Evolutionary conservation across 2,329 filamentous ascomycete species (phyloP).

Genomic region (Ceratocystis albifundus): DNA sequence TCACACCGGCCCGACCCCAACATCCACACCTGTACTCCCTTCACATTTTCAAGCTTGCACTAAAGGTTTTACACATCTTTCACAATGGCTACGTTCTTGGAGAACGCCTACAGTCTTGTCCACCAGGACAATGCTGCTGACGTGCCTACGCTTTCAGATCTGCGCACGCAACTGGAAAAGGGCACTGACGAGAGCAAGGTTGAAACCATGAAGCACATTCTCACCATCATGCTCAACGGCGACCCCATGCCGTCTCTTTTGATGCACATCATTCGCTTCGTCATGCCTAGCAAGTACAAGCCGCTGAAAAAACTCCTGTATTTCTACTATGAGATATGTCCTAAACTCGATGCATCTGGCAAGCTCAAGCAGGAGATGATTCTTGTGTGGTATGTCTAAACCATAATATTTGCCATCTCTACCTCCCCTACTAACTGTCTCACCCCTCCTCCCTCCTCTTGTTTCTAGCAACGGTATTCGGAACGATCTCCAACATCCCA

Average conservation of each 20-base stretch:
- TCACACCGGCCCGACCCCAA: too few species aligned
- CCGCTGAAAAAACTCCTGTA: slow-evolving; percentile 94
- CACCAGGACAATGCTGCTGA: slow-evolving; percentile 96
- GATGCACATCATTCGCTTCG: slow-evolving; percentile 99
- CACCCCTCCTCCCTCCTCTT: slow-evolving; percentile 3
- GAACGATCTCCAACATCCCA: slow-evolving; percentile 92
- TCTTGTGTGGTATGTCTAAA: slow-evolving; percentile 64
- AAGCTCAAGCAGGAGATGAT: slow-evolving; percentile 99
- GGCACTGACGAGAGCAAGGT: slow-evolving; percentile 85
- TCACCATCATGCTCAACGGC: slow-evolving; percentile 96
- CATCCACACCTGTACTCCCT: too few species aligned
- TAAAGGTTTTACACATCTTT: slow-evolving; percentile 15
- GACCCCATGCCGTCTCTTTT: slow-evolving; percentile 89
- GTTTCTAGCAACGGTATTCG: slow-evolving; percentile 78
- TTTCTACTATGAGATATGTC: slow-evolving; percentile 98
- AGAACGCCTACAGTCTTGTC: slow-evolving; percentile 91
- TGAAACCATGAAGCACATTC: slow-evolving; percentile 90
- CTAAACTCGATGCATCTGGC: slow-evolving; percentile 80
- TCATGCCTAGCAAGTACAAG: slow-evolving; percentile 98
- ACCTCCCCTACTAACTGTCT: background rate
- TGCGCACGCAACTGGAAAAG: slow-evolving; percentile 88
- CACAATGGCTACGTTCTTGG: slow-evolving; percentile 88
- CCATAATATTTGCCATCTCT: slow-evolving; percentile 26
- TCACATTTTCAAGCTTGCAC: too few species aligned
- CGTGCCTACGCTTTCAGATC: slow-evolving; percentile 76